These are phyloP conservation scores for Hsuehochloa calcarea DNA, from an alignment of 176 grass and related monocot species.

Conservation along the genomic window DNA sequence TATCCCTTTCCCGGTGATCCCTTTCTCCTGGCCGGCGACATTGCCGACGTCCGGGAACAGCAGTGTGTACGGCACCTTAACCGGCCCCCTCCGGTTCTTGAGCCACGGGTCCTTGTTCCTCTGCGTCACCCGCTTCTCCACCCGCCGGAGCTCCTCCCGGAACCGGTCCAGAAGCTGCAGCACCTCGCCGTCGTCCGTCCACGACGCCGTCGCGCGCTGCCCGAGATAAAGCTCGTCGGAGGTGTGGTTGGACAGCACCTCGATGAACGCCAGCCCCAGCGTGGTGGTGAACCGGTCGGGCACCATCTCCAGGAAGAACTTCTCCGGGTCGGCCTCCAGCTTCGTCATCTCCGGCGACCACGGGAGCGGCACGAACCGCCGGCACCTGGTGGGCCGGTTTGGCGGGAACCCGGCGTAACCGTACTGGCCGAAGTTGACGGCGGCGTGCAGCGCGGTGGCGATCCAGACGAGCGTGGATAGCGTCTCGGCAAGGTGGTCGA, in stretches of 20 bases:
- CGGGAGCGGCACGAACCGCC: slow-evolving; percentile 62
- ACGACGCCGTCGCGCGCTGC: slow-evolving; percentile 55
- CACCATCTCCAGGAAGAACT: slow-evolving; percentile 66
- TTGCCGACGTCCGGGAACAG: slow-evolving; percentile 67
- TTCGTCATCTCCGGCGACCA: slow-evolving; percentile 60
- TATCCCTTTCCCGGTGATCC: slow-evolving; percentile 88
- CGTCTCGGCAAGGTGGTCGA: slow-evolving; percentile 44
- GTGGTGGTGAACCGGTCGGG: slow-evolving; percentile 82
- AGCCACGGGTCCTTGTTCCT: slow-evolving; percentile 57
- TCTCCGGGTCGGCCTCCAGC: slow-evolving; percentile 53
- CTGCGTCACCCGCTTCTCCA: slow-evolving; percentile 63
- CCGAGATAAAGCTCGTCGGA: slow-evolving; percentile 91
- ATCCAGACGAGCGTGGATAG: slow-evolving; percentile 90
- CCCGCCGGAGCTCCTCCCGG: slow-evolving; percentile 42
- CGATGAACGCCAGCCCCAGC: slow-evolving; percentile 75
- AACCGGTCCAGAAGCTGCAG: slow-evolving; percentile 66
- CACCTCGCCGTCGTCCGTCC: slow-evolving; percentile 76
- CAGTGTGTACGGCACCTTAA: slow-evolving; percentile 78
- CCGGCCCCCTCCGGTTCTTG: slow-evolving; percentile 57
- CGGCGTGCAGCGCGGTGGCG: slow-evolving; percentile 82
- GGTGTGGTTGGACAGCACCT: slow-evolving; percentile 88
- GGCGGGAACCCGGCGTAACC: slow-evolving; percentile 84
- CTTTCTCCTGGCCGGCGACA: slow-evolving; percentile 50
- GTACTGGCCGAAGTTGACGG: slow-evolving; percentile 95
- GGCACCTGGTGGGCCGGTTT: slow-evolving; percentile 85